These are phyloP conservation scores for Nidula niveotomentosa DNA, from an alignment of 1,284 basidiomycete species.

Conservation along the genomic window DNA sequence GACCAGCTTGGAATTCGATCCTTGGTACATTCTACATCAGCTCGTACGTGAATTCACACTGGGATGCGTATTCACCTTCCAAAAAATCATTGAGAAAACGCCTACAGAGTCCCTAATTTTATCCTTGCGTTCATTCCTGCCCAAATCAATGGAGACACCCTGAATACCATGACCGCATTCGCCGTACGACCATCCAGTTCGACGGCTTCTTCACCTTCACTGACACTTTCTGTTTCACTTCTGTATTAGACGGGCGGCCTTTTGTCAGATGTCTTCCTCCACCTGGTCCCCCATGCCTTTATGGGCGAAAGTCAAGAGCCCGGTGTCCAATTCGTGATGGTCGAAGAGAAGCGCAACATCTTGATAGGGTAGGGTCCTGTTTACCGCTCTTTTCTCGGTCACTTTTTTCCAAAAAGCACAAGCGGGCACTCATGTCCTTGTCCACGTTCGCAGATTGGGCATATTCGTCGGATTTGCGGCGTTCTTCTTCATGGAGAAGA, in stretches of 20 bases:
- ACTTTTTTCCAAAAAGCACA: too few relatives aligned
- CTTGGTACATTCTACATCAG: constrained; percentile 92
- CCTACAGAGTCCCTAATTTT: constrained; percentile 80
- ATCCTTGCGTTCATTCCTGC: constrained; percentile 90
- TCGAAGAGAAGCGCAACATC: constrained; percentile 89
- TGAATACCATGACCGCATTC: constrained; percentile 91
- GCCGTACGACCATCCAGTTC: constrained; percentile 48
- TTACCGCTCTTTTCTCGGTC: too few relatives aligned
- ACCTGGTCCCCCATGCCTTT: constrained; percentile 87
- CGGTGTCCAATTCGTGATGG: constrained; percentile 72
- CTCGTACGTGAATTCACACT: constrained; percentile 57
- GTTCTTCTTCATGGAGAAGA: constrained; percentile 92
- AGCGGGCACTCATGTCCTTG: too few relatives aligned
- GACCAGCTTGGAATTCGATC: constrained; percentile 84
- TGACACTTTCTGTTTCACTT: background rate
- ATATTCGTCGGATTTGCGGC: constrained; percentile 84
- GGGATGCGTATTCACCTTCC: too few relatives aligned
- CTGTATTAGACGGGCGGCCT: constrained; percentile 75
- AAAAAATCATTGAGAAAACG: background rate
- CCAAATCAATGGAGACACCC: constrained; percentile 76
- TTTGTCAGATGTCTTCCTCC: constrained; percentile 87
- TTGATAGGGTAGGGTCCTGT: constrained; percentile 64
- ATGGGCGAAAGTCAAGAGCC: constrained; percentile 80
- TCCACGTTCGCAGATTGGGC: constrained; percentile 50
- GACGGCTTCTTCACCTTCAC: constrained; percentile 3